Evolutionary conservation across 1,139 yeast species (phyloP).

Genomic region (Blastobotrys serpentis): DNA sequence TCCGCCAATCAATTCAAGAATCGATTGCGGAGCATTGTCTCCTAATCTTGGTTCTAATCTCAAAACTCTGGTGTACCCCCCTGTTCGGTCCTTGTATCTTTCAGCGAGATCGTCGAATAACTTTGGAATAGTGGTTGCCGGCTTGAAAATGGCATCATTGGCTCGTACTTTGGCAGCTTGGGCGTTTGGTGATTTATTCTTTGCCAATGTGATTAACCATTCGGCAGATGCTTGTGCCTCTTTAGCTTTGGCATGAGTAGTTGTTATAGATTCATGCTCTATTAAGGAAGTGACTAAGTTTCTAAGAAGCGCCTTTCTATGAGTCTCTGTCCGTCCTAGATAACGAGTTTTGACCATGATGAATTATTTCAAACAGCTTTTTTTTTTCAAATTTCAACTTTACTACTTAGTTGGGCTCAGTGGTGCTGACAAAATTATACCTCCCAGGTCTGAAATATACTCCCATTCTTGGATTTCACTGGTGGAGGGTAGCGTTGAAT

Average conservation of each 20-base stretch:
- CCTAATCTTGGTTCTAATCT: constrained; percentile 83
- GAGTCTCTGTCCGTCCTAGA: constrained; percentile 45
- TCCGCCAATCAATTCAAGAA: constrained; percentile 83
- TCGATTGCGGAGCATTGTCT: constrained; percentile 89
- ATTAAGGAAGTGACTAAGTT: constrained; percentile 66
- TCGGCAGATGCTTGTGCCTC: constrained; percentile 60
- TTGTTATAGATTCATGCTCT: constrained; percentile 64
- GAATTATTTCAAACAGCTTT: too few species aligned
- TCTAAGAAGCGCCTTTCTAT: constrained; percentile 54
- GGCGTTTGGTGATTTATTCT: constrained; percentile 32
- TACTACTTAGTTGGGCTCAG: neutral
- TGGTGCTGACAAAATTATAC: neutral
- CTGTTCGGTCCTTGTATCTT: constrained; percentile 61
- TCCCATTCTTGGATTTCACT: neutral
- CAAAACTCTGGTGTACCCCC: constrained; percentile 86
- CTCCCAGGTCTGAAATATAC: neutral
- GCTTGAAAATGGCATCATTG: constrained; percentile 38
- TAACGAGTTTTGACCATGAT: constrained; percentile 31
- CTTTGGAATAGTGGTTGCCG: constrained; percentile 52
- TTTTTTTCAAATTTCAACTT: neutral
- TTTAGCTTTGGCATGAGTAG: constrained; percentile 72
- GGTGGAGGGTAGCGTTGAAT: constrained; percentile 1
- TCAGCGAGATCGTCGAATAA: constrained; percentile 61
- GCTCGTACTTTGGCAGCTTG: constrained; percentile 30
- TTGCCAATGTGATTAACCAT: constrained; percentile 53